phyloP scores from a whole-genome alignment of 805 yeast genomes.

The Teunomyces kruisii region DNA sequence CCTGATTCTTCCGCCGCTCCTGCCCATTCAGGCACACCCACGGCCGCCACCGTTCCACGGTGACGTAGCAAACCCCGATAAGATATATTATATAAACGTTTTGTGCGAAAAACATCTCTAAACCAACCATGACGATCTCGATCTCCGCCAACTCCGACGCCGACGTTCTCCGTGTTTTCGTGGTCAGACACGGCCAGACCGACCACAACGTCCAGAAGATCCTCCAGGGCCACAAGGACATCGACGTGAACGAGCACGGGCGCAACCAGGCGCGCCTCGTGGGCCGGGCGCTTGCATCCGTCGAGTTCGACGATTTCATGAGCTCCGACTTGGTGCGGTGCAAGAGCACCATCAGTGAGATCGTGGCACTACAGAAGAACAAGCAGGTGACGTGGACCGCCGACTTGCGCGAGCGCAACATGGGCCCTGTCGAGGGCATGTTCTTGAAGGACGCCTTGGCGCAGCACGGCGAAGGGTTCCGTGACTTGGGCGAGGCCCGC shows the following conservation, averaged over 20 bases:
- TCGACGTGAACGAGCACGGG: slow-evolving; percentile 64
- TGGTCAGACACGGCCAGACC: slow-evolving; percentile 86
- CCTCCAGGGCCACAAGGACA: slow-evolving; percentile 77
- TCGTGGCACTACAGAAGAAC: slow-evolving; percentile 29
- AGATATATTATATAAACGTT: neutral
- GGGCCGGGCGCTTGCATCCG: slow-evolving; percentile 44
- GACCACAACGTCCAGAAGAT: slow-evolving; percentile 66
- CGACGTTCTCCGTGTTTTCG: slow-evolving; percentile 47
- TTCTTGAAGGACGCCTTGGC: slow-evolving; percentile 62
- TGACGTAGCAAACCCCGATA: neutral
- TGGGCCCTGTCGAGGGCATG: slow-evolving; percentile 82
- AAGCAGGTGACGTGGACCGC: slow-evolving; percentile 28
- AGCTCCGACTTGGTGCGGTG: slow-evolving; percentile 62
- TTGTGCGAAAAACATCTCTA: neutral
- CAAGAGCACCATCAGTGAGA: slow-evolving; percentile 51
- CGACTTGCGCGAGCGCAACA: slow-evolving; percentile 64
- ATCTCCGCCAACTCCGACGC: slow-evolving; percentile 31
- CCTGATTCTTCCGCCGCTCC: too few species aligned
- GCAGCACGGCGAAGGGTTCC: slow-evolving; percentile 56
- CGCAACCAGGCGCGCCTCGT: slow-evolving; percentile 55
- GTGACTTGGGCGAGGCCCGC: slow-evolving; percentile 64
- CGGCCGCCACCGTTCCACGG: too few species aligned
- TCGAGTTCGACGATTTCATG: slow-evolving; percentile 46
- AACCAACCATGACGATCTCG: neutral
- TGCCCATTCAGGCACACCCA: too few species aligned